Evolutionary conservation across 129 eudicot species (phyloP), one percentile per base, ranked within the genome.

Genomic region (Lactuca saligna): DNA sequence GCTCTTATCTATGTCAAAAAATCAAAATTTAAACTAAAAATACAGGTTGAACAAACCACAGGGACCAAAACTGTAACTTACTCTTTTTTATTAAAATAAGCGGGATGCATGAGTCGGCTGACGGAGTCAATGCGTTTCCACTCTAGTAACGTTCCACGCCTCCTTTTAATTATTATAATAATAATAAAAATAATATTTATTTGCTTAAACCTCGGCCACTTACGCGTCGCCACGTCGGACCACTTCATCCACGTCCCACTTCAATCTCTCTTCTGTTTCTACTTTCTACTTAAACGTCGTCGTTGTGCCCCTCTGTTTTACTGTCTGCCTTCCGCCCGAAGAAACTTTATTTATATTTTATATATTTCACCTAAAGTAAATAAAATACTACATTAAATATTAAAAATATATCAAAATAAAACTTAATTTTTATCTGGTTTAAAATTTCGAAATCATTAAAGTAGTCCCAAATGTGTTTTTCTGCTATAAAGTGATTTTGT

Each of bases 231-330:
- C 62, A 66, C 48, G 53, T 71, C 8, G 41, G 41, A 25, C 57
- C 71, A 73, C 34, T 29, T 73, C 46, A 3, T 64, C 71, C 78
- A 73, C 78, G 65, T 64, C 64, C 71, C 62, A 13, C 33, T 72
- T 57, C 12, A 14, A 4, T 62, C 48, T 13, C 76, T 9, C 12
- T 8, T 34, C 51, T 35, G 25, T 60, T 50, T 48, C 15, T 17
- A 32, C 29, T 25, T 25, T 25, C 29, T 25, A 25, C 3, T 3
- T 33, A 68, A 54, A 54, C 12, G 63, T 39, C 54, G 73, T 68
- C 51, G 5, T 12, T 2, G 14, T 25, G 29, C 29, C 49, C n/a
- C 5, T 15, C 39, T 14, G 6, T 42, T 17, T 17, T 1, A 13
- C 7, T 33, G n/a, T 49, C 46, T 60, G 25, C 71, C 75, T 75